Base-by-base conservation (phyloP, 441 rosid genomes). In the Bruguiera hainesii region DNA sequence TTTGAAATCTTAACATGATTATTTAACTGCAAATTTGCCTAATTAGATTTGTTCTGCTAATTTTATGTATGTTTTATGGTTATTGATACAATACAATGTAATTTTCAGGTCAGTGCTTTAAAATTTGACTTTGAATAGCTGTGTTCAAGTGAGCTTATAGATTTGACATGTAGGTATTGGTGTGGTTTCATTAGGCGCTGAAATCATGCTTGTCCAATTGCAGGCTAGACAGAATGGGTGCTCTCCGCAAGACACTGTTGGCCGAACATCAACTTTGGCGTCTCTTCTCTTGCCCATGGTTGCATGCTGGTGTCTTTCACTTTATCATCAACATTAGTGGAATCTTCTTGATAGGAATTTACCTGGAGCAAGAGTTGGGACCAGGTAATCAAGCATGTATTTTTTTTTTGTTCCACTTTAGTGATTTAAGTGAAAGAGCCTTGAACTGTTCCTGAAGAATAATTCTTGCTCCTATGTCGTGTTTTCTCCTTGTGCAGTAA, bases 211-310 rank as follows among this genome's bases (percentile, higher is more conserved):
- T 61, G 25, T 73, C 35, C 61, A 61, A 52, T 62, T 60, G 61
- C 88, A 93, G 98, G 61, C 80, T 93, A 2, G 93, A 89, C 63
- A 76, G 78, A 56, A 72, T 89, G 79, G 96, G 98, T 63, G 98
- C 91, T 72, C 78, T 93, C 64, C 83, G 81, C 30, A 82, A 63
- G 80, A 71, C 78, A 25, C 71, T 74, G 70, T 58, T 89, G 75
- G 75, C 77, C 48, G 67, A 79, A 5, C 88, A 76, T 73, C 84
- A 75, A 72, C 76, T 53, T 23, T 93, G 91, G 95, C 96, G 88
- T 61, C 73, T 87, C 46, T 64, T 90, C 63, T 71, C 85, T 29
- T 82, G 80, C 61, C 82, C 86, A 4, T 86, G 86, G 83, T 79
- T 93, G 57, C 98, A 88, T 72, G 90, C 88, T 15, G 94, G 98